These are phyloP conservation scores for Phalaenopsis hybrid DNA, from an alignment of 116 monocot species.

Conservation along the genomic window DNA sequence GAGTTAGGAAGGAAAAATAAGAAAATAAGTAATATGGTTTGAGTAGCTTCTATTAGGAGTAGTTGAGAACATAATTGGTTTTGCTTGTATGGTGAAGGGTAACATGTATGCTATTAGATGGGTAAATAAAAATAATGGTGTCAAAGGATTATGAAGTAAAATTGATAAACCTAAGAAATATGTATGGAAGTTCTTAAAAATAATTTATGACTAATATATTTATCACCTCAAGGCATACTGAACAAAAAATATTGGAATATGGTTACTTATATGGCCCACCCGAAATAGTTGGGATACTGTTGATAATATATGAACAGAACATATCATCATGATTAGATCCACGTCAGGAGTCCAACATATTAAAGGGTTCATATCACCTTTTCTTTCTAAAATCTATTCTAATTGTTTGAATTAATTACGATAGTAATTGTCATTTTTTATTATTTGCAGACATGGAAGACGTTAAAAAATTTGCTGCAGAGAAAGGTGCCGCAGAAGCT, in stretches of 20 bases:
- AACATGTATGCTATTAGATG: not conserved
- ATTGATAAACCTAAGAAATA: not conserved
- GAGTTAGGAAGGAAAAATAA: no score
- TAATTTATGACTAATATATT: not conserved
- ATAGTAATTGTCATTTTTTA: constrained; percentile 6
- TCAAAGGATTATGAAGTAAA: not conserved
- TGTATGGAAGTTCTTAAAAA: not conserved
- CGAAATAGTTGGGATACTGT: not conserved
- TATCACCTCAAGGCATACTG: not conserved
- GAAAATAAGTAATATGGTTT: not conserved
- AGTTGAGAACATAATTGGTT: not conserved
- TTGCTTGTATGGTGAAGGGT: not conserved
- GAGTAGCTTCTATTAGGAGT: not conserved
- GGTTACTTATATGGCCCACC: not conserved
- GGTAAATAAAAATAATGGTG: not conserved
- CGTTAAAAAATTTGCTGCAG: constrained; percentile 66
- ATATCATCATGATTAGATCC: not conserved
- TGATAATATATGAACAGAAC: not conserved
- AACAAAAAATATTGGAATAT: not conserved
- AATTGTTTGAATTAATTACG: not conserved
- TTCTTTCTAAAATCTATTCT: not conserved
- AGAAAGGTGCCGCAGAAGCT: constrained; percentile 65
- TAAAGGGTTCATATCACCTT: not conserved
- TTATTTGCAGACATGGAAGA: constrained; percentile 76
- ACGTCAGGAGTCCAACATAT: not conserved